Conservation (phyloP, 495 filamentous ascomycete genomes). For the Daldinia caldariorum region DNA sequence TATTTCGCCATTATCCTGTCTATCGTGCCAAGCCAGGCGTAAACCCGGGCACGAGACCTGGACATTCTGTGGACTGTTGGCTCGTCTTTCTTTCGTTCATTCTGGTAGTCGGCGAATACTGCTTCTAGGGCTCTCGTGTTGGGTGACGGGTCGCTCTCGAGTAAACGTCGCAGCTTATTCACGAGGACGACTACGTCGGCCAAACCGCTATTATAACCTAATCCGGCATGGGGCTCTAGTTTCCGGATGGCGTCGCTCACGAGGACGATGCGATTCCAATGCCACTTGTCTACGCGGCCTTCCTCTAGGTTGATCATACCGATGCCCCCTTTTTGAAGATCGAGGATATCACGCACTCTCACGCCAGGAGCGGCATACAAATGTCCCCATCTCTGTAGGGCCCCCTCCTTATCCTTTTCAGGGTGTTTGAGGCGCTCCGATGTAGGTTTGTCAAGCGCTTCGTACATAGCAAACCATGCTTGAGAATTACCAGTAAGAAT, state of each 20-base stretch:
- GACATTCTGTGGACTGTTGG: slow-evolving; percentile 36
- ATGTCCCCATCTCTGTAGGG: slow-evolving; percentile 44
- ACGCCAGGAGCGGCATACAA: slow-evolving; percentile 46
- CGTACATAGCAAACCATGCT: slow-evolving; percentile 54
- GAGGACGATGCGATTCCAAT: slow-evolving; percentile 52
- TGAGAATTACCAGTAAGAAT: slow-evolving; percentile 35
- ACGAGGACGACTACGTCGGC: slow-evolving; percentile 56
- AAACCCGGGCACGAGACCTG: slow-evolving; percentile 32
- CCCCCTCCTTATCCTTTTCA: slow-evolving; percentile 48
- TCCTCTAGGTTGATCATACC: slow-evolving; percentile 55
- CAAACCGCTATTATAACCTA: slow-evolving; percentile 55
- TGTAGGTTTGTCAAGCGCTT: slow-evolving; percentile 54
- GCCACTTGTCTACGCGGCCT: slow-evolving; percentile 52
- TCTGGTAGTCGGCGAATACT: slow-evolving; percentile 39
- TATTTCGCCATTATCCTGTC: slow-evolving; percentile 39
- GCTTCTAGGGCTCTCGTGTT: slow-evolving; percentile 31
- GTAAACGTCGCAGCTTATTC: slow-evolving; percentile 49
- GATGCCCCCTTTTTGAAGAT: slow-evolving; percentile 26
- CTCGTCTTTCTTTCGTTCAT: slow-evolving; percentile 29
- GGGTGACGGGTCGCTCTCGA: slow-evolving; percentile 18
- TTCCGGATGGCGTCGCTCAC: slow-evolving; percentile 59
- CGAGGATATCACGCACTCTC: slow-evolving; percentile 54
- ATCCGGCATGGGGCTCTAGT: slow-evolving; percentile 52
- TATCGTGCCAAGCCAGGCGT: slow-evolving; percentile 25
- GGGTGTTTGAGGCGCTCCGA: slow-evolving; percentile 52